A percentile compares a stretch with the other conserved stretches of the same genome.
phyloP scores from a whole-genome alignment of 441 rosid species.

The Adansonia rubrostipa region DNA sequence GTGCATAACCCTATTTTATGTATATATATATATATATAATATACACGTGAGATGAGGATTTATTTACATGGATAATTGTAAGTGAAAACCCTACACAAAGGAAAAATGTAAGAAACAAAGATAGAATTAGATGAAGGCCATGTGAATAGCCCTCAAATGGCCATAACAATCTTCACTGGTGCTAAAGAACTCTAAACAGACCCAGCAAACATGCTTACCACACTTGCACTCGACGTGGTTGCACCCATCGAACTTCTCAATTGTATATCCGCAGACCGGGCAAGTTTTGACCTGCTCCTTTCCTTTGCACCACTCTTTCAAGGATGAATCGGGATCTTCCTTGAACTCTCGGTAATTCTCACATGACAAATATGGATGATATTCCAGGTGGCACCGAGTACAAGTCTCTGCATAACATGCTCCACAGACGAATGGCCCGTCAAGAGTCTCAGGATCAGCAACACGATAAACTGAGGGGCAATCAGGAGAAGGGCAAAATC shows the following conservation, averaged over 20 bases:
- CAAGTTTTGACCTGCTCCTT: constrained; percentile 73
- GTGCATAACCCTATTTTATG: not conserved
- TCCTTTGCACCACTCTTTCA: constrained; percentile 77
- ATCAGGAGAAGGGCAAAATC: constrained; percentile 92
- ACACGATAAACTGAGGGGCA: constrained; percentile 80
- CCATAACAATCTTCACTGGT: constrained; percentile 63
- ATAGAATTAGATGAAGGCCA: constrained; percentile 34
- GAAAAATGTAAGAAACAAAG: not conserved
- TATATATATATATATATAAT: no score
- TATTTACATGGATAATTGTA: constrained; percentile 11
- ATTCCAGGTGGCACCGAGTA: constrained; percentile 76
- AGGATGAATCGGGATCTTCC: constrained; percentile 78
- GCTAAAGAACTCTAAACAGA: constrained; percentile 50
- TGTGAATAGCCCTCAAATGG: constrained; percentile 58
- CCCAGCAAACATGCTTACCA: constrained; percentile 92
- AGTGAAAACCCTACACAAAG: not conserved
- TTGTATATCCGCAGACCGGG: constrained; percentile 62
- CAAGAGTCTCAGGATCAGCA: constrained; percentile 39
- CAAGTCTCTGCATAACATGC: constrained; percentile 85
- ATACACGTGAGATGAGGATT: constrained; percentile 13
- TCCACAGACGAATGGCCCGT: constrained; percentile 70
- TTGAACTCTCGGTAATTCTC: constrained; percentile 68
- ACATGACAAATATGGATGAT: constrained; percentile 71
- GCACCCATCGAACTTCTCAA: constrained; percentile 88
- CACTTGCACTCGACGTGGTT: constrained; percentile 80